A percentile compares a stretch with the other conserved stretches of the same genome.
These are phyloP conservation scores for Hydnomerulius pinastri DNA, from an alignment of 768 basidiomycete species.

Conservation along the genomic window DNA sequence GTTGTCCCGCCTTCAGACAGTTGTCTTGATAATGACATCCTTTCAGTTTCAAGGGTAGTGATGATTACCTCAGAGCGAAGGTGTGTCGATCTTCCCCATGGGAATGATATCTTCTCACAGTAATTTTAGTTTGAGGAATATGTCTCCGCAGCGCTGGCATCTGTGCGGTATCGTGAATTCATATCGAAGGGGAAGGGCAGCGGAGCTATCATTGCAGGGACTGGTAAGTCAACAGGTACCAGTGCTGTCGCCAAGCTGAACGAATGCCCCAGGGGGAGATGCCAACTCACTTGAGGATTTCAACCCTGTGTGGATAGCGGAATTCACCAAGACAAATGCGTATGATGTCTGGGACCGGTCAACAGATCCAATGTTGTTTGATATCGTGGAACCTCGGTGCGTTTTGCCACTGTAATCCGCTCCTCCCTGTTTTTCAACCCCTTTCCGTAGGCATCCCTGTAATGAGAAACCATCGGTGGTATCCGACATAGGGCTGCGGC, in stretches of 20 bases:
- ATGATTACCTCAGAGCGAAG: constrained; percentile 91
- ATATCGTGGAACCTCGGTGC: constrained; percentile 91
- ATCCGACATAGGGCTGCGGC: constrained; percentile 86
- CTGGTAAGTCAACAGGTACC: constrained; percentile 35
- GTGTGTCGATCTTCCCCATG: constrained; percentile 36
- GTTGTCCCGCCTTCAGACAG: constrained; percentile 27
- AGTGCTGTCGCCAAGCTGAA: constrained; percentile 20
- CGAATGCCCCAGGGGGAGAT: constrained; percentile 47
- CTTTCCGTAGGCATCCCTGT: constrained; percentile 77
- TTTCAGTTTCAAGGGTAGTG: constrained; percentile 87
- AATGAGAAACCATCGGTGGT: constrained; percentile 88
- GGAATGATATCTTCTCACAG: not conserved
- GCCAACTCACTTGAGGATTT: constrained; percentile 73
- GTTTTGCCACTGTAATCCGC: constrained; percentile 1
- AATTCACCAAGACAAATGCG: constrained; percentile 86
- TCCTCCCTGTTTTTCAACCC: constrained; percentile 1
- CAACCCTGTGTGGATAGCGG: constrained; percentile 83
- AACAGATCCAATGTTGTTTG: constrained; percentile 92
- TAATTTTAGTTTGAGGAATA: constrained; percentile 82
- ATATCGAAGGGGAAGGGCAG: constrained; percentile 62
- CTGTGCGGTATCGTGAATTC: constrained; percentile 90
- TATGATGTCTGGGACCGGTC: constrained; percentile 88
- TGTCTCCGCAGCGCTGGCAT: constrained; percentile 81
- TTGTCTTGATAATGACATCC: constrained; percentile 1
- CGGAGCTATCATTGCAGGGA: constrained; percentile 68